phyloP scores from a whole-genome alignment of 768 basidiomycete species.

The Xerocomellus intermedius region DNA sequence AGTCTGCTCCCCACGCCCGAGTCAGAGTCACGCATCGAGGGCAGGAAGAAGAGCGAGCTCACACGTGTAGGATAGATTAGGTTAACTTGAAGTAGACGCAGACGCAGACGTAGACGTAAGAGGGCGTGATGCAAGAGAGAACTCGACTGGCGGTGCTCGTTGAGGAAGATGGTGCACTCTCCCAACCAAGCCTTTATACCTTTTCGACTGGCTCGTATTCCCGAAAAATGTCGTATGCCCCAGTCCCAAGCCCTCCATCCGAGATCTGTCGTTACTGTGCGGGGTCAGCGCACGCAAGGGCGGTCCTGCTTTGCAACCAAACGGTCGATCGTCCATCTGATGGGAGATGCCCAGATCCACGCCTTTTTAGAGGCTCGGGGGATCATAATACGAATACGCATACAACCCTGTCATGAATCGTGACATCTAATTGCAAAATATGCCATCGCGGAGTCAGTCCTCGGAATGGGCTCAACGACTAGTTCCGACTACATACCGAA shows the following conservation, averaged over 20 bases:
- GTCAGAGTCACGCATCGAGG: conserved; percentile 11
- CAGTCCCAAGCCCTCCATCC: background rate
- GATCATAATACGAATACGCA: conserved; percentile 15
- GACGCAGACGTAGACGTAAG: background rate
- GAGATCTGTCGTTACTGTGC: conserved; percentile 3
- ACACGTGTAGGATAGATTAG: conserved; percentile 28
- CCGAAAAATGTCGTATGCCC: background rate
- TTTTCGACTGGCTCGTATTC: too few relatives aligned
- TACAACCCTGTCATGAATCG: conserved; percentile 16
- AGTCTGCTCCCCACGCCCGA: conserved; percentile 4
- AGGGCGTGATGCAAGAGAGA: background rate
- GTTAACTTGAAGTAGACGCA: conserved; percentile 7
- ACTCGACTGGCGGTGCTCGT: too few relatives aligned
- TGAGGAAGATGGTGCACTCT: too few relatives aligned
- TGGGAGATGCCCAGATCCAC: conserved; percentile 18
- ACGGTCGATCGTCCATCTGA: conserved; percentile 25
- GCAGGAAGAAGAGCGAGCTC: background rate
- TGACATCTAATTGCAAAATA: conserved; percentile 8
- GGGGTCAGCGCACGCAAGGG: conserved; percentile 3
- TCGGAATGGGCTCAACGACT: conserved; percentile 2
- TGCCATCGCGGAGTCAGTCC: conserved; percentile 24
- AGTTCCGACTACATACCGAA: conserved; percentile 13
- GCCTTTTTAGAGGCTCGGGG: conserved; percentile 14
- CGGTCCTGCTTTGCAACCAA: conserved; percentile 6
- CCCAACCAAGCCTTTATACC: too few relatives aligned